phyloP scores from a whole-genome alignment of 495 filamentous ascomycete genomes.

The Xylaria longipes region DNA sequence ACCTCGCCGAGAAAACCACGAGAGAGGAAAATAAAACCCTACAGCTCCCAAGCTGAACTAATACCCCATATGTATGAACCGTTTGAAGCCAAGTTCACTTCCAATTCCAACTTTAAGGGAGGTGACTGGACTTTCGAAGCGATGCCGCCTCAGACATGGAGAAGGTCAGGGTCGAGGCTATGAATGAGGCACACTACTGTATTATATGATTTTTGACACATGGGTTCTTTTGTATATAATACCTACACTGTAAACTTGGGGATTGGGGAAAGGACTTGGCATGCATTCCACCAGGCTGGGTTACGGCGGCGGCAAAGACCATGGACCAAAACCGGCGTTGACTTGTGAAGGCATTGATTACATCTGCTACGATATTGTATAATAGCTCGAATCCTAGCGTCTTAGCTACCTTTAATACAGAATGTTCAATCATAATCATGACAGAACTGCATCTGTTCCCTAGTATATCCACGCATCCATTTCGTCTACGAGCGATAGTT shows the following conservation, averaged over 20 bases:
- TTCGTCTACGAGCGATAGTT: background rate
- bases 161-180: background rate
- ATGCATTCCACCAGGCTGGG: constrained; percentile 1
- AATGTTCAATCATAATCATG: background rate
- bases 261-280: background rate
- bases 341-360: constrained; percentile 40
- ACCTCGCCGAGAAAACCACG: constrained; percentile 26
- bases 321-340: constrained; percentile 47
- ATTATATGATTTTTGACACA: constrained; percentile 7
- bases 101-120: constrained; percentile 8
- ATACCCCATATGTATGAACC: constrained; percentile 38
- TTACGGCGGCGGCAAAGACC: background rate
- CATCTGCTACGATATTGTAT: constrained; percentile 12
- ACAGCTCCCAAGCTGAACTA: constrained; percentile 37
- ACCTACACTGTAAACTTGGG: background rate
- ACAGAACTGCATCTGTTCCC: background rate
- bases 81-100: constrained; percentile 36
- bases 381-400: background rate
- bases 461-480: background rate
- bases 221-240: constrained; percentile 15
- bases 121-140: constrained; percentile 33
- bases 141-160: constrained; percentile 27
- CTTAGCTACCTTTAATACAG: background rate
- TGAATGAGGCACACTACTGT: constrained; percentile 2
- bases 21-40: constrained; percentile 34